Percentiles rank a stretch among this genome's conserved stretches.
phyloP scores from a whole-genome alignment of 768 basidiomycete genomes.

The Boletus sp. region DNA sequence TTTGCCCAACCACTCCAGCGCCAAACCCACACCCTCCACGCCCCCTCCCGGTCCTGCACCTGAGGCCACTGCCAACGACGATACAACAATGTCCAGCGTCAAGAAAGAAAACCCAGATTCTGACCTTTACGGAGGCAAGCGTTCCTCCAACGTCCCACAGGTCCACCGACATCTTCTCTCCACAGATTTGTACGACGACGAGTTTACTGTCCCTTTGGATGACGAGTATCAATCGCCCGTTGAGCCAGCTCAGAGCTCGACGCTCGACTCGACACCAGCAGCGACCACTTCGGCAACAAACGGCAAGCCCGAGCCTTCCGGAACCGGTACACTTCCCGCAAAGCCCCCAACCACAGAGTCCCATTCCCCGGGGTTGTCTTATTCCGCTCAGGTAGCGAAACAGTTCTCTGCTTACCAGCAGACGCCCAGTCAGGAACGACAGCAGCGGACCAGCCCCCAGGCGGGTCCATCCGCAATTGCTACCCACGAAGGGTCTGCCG shows the following conservation, averaged over 20 bases:
- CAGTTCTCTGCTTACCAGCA: constrained; percentile 65
- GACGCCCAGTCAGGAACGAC: constrained; percentile 62
- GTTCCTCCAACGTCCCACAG: background rate
- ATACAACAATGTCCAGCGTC: constrained; percentile 17
- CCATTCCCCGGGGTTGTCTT: constrained; percentile 39
- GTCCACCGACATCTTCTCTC: constrained; percentile 2
- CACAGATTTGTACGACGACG: constrained; percentile 54
- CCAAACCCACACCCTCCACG: background rate
- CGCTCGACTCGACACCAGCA: constrained; percentile 17
- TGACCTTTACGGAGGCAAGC: constrained; percentile 47
- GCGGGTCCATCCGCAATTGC: constrained; percentile 31
- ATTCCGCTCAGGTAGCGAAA: constrained; percentile 62
- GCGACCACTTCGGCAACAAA: constrained; percentile 15
- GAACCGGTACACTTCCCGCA: constrained; percentile 24
- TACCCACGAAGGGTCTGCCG: constrained; percentile 34
- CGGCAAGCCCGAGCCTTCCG: constrained; percentile 23
- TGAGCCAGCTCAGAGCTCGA: constrained; percentile 16
- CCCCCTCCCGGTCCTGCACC: background rate
- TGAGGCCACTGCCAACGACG: background rate
- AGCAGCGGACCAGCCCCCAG: constrained; percentile 36
- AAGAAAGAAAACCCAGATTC: constrained; percentile 36
- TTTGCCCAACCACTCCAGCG: constrained; percentile 12
- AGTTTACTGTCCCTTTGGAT: constrained; percentile 33
- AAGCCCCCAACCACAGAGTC: constrained; percentile 23
- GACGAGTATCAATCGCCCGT: constrained; percentile 32